phyloP scores from a whole-genome alignment of 108 stramenopile genomes.

The Cylindrotheca closterium region DNA sequence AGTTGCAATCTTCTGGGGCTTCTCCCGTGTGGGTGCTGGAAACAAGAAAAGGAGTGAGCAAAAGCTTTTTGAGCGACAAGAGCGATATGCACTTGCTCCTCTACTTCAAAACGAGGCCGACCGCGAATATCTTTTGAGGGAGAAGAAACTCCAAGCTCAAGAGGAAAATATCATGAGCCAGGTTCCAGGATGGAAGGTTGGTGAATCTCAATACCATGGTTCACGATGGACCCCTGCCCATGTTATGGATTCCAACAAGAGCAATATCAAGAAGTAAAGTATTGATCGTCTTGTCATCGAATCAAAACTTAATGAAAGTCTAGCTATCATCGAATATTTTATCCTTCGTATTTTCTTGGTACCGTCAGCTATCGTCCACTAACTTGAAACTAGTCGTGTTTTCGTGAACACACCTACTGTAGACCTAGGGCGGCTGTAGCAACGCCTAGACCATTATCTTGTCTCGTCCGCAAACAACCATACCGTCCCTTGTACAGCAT shows the following conservation, averaged over 20 bases:
- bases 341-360: too few relatives aligned
- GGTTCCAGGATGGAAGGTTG: slow-evolving; percentile 72
- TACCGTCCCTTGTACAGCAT: too few relatives aligned
- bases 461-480: too few relatives aligned
- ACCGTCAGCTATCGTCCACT: too few relatives aligned
- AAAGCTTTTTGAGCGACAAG: slow-evolving; percentile 72
- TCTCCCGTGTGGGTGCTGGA: slow-evolving; percentile 66
- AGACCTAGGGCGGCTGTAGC: too few relatives aligned
- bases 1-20: slow-evolving; percentile 66
- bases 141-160: slow-evolving; percentile 51
- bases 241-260: slow-evolving; percentile 37
- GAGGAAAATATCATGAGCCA: slow-evolving; percentile 82
- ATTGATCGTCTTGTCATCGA: too few relatives aligned
- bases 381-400: too few relatives aligned
- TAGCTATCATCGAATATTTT: too few relatives aligned
- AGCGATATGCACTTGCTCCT: slow-evolving; percentile 69
- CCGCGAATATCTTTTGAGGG: slow-evolving; percentile 67
- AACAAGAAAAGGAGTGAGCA: slow-evolving; percentile 65
- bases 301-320: too few relatives aligned
- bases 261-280: slow-evolving; percentile 47
- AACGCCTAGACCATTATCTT: too few relatives aligned
- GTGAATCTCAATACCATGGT: slow-evolving; percentile 40
- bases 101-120: slow-evolving; percentile 86
- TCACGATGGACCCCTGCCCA: slow-evolving; percentile 43
- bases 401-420: too few relatives aligned